Conservation (phyloP, 1,139 yeast species). For the Taiozyma sp. region DNA sequence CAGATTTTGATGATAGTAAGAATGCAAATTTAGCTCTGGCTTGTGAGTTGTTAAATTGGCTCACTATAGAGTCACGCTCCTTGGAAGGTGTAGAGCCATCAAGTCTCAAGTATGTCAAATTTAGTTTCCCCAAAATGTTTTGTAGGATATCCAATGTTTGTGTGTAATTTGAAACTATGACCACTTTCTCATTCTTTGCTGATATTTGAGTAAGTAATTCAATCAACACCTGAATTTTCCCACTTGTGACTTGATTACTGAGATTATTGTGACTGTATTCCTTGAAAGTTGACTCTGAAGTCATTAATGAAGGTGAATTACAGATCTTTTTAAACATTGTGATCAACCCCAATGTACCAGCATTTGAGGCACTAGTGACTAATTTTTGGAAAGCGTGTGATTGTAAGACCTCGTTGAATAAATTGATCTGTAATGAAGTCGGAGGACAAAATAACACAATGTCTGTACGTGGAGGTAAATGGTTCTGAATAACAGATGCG, state of each 20-base stretch:
- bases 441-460: conserved; percentile 77
- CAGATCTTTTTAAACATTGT: conserved; percentile 76
- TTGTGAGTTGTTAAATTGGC: conserved; percentile 53
- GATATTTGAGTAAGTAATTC: conserved; percentile 47
- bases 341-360: conserved; percentile 49
- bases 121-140: conserved; percentile 42
- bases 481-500: conserved; percentile 53
- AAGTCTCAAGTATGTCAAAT: conserved; percentile 52
- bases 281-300: conserved; percentile 30
- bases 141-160: conserved; percentile 80
- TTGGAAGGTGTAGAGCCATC: conserved; percentile 82
- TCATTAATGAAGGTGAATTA: conserved; percentile 67
- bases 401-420: conserved; percentile 48
- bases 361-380: conserved; percentile 21
- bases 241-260: conserved; percentile 33
- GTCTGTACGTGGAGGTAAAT: conserved; percentile 75
- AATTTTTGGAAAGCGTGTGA: conserved; percentile 35
- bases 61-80: conserved; percentile 60
- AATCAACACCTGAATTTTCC: conserved; percentile 52
- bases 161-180: conserved; percentile 84
- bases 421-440: conserved; percentile 47
- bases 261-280: conserved; percentile 8
- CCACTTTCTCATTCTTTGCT: conserved; percentile 62
- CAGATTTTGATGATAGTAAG: conserved; percentile 82
- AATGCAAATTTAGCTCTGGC: conserved; percentile 51